A percentile compares a stretch with the other conserved stretches of the same genome.
These are phyloP conservation scores for Rhodotorula graminis DNA, from an alignment of 768 basidiomycete genomes.

Conservation along the genomic window DNA sequence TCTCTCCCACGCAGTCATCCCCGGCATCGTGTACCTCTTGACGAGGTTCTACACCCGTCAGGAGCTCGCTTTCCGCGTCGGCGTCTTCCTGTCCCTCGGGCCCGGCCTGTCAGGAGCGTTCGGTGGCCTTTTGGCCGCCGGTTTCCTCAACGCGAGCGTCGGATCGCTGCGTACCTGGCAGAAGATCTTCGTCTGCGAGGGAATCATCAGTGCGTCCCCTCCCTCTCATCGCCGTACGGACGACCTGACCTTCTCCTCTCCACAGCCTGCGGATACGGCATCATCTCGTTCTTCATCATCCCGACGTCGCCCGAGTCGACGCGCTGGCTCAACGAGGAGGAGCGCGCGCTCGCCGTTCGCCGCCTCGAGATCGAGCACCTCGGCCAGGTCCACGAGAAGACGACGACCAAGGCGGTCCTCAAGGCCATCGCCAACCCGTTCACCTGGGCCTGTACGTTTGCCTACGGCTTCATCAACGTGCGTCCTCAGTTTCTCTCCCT, in stretches of 20 bases:
- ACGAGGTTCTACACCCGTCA: slow-evolving; percentile 21
- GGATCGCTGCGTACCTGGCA: slow-evolving; percentile 25
- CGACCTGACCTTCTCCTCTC: not conserved
- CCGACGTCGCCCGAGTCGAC: slow-evolving; percentile 71
- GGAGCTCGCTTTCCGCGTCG: slow-evolving; percentile 27
- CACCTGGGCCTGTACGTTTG: slow-evolving; percentile 27
- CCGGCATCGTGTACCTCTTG: slow-evolving; percentile 33
- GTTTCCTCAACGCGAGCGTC: slow-evolving; percentile 11
- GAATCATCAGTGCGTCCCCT: slow-evolving; percentile 9
- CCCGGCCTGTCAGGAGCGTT: slow-evolving; percentile 30
- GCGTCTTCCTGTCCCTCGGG: slow-evolving; percentile 30
- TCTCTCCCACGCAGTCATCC: slow-evolving; percentile 7
- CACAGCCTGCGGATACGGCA: slow-evolving; percentile 49
- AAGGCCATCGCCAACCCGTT: slow-evolving; percentile 45
- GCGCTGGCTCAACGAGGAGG: slow-evolving; percentile 53
- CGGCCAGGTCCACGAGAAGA: slow-evolving; percentile 62
- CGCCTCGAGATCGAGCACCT: slow-evolving; percentile 63
- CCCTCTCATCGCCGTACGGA: no score
- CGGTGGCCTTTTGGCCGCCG: slow-evolving; percentile 30
- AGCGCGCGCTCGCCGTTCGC: slow-evolving; percentile 59
- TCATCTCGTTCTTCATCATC: slow-evolving; percentile 57
- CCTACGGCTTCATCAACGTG: slow-evolving; percentile 21
- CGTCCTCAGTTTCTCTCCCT: not conserved
- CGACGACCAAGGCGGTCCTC: slow-evolving; percentile 61
- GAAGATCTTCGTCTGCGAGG: slow-evolving; percentile 28